Conservation (phyloP, 116 monocot species). For the Iris pallida region DNA sequence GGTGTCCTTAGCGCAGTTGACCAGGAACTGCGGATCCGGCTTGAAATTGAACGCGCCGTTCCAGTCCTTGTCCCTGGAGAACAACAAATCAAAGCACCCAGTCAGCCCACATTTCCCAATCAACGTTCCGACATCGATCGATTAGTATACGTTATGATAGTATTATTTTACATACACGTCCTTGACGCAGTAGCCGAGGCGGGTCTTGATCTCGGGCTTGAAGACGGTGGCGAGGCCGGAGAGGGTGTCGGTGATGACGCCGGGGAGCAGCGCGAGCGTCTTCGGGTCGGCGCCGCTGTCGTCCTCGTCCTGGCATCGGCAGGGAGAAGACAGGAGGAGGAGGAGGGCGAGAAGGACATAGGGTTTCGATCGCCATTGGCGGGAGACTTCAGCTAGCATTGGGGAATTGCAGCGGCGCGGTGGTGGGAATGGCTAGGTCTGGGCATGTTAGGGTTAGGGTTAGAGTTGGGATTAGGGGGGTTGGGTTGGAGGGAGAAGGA, state of each 20-base stretch:
- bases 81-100: not conserved
- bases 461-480: too few species aligned
- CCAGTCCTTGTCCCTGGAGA: slow-evolving; percentile 64
- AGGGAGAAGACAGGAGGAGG: slow-evolving; percentile 4
- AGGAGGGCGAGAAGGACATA: not conserved
- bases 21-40: slow-evolving; percentile 50
- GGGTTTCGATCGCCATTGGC: not conserved
- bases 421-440: too few species aligned
- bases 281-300: slow-evolving; percentile 1
- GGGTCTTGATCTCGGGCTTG: slow-evolving; percentile 39
- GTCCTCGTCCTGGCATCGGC: slow-evolving; percentile 24
- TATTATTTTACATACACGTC: slow-evolving; percentile 18
- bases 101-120: not conserved
- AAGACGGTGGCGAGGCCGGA: slow-evolving; percentile 28
- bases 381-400: too few species aligned
- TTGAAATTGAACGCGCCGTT: slow-evolving; percentile 85
- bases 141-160: not conserved
- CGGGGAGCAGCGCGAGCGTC: not conserved
- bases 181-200: slow-evolving; percentile 45
- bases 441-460: too few species aligned
- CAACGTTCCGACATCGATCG: not conserved
- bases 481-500: too few species aligned
- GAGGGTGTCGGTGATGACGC: slow-evolving; percentile 1
- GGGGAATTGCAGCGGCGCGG: too few species aligned
- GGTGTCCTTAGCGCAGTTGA: slow-evolving; percentile 47